Evolutionary conservation across 345 rosid species (phyloP).

Genomic region (Jatropha curcas): DNA sequence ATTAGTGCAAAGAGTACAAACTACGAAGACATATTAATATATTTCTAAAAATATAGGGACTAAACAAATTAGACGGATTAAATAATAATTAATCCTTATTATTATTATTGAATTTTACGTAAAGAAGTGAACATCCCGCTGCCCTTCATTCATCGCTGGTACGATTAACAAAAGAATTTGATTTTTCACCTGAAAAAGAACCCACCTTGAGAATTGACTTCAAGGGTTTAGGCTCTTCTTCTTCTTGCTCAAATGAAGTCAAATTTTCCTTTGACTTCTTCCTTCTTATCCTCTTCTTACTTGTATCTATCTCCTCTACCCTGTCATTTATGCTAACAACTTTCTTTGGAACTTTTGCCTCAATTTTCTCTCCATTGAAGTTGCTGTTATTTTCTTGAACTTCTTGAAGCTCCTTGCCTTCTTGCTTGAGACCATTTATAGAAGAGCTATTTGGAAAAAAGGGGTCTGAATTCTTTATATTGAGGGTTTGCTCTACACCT

Average conservation of each 20-base stretch:
- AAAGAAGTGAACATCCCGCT: background rate
- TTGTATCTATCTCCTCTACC: conserved; percentile 39
- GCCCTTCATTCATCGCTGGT: background rate
- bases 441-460: background rate
- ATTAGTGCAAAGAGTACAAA: too few relatives aligned
- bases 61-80: too few relatives aligned
- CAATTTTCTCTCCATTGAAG: background rate
- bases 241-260: conserved; percentile 28
- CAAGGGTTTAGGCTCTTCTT: conserved; percentile 40
- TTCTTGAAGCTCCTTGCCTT: background rate
- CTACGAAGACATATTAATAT: too few relatives aligned
- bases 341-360: conserved; percentile 38
- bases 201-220: conserved; percentile 50
- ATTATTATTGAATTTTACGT: too few relatives aligned
- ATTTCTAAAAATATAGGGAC: too few relatives aligned
- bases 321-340: conserved; percentile 54
- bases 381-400: conserved; percentile 3
- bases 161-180: conserved; percentile 1
- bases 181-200: conserved; percentile 31
- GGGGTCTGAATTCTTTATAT: background rate
- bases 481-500: background rate
- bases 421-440: background rate
- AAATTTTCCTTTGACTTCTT: conserved; percentile 29
- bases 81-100: too few relatives aligned
- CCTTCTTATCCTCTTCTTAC: conserved; percentile 33